These are phyloP conservation scores for Fusarium compactum DNA, from an alignment of 2,329 filamentous ascomycete species.

Conservation along the genomic window DNA sequence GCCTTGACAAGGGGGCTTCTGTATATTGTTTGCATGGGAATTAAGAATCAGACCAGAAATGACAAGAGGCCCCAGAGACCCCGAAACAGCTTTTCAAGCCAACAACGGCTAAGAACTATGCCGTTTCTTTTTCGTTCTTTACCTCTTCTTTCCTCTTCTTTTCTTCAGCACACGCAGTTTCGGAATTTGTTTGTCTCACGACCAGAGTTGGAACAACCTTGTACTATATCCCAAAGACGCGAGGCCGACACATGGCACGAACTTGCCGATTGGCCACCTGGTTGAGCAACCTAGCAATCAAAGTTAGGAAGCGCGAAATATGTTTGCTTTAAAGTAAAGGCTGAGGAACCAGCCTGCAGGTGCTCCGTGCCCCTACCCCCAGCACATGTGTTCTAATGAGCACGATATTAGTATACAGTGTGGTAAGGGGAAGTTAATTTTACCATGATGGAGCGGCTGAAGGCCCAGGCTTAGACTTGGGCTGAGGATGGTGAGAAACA, in stretches of 20 bases:
- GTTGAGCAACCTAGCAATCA: background rate
- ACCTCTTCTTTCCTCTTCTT: constrained; percentile 19
- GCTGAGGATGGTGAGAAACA: constrained; percentile 1
- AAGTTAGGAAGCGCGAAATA: constrained; percentile 2
- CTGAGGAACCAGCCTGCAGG: constrained; percentile 11
- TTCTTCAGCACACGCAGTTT: background rate
- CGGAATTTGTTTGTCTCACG: background rate
- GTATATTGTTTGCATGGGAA: constrained; percentile 16
- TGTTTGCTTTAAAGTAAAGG: constrained; percentile 32
- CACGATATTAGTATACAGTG: background rate
- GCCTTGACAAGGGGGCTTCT: constrained; percentile 21
- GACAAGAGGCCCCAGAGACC: constrained; percentile 12
- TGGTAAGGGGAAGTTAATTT: background rate
- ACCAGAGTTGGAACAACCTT: background rate
- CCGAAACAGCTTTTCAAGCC: constrained; percentile 1
- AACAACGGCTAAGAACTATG: background rate
- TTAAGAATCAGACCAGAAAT: constrained; percentile 29
- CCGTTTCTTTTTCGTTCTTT: constrained; percentile 21
- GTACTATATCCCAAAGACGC: background rate
- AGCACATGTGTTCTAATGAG: constrained; percentile 1
- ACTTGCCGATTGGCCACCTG: background rate
- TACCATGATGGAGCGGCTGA: constrained; percentile 16
- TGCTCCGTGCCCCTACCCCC: constrained; percentile 33
- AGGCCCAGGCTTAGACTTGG: constrained; percentile 19
- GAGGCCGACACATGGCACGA: background rate